A percentile compares a stretch with the other conserved stretches of the same genome.
These are phyloP conservation scores for Fusarium cyanostomum DNA, from an alignment of 2,329 filamentous ascomycete species.

Conservation along the genomic window DNA sequence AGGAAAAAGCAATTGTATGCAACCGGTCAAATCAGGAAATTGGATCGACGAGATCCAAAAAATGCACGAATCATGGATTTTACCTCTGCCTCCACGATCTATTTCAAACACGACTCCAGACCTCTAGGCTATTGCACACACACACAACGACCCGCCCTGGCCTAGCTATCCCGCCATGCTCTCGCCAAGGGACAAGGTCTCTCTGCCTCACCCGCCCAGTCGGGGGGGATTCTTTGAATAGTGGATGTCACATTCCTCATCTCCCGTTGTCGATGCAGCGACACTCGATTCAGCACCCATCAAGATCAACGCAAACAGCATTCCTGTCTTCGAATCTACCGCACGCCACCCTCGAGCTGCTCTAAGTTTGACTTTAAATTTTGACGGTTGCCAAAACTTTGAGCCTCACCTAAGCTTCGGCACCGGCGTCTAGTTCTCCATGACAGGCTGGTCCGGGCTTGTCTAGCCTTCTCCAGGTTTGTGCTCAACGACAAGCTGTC, in stretches of 20 bases:
- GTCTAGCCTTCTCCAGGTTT: slow-evolving; percentile 29
- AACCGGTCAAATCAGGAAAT: background rate
- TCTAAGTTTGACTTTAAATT: slow-evolving; percentile 25
- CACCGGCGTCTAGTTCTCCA: slow-evolving; percentile 21
- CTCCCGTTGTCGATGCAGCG: slow-evolving; percentile 16
- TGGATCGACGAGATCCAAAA: background rate
- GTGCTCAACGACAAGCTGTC: slow-evolving; percentile 9
- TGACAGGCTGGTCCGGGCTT: slow-evolving; percentile 23
- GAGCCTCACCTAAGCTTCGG: slow-evolving; percentile 34
- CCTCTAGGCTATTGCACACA: slow-evolving; percentile 11
- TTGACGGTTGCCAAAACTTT: slow-evolving; percentile 22
- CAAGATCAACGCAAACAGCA: slow-evolving; percentile 16
- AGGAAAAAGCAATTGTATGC: background rate
- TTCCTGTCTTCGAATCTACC: slow-evolving; percentile 26
- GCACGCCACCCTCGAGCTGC: slow-evolving; percentile 31
- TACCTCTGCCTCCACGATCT: background rate
- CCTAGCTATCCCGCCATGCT: slow-evolving; percentile 17
- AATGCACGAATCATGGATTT: slow-evolving; percentile 9
- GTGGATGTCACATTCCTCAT: slow-evolving; percentile 40
- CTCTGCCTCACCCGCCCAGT: slow-evolving; percentile 33
- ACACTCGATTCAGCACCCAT: slow-evolving; percentile 17
- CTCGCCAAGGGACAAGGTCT: slow-evolving; percentile 16
- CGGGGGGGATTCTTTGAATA: slow-evolving; percentile 35
- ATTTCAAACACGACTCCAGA: slow-evolving; percentile 14
- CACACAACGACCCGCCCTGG: slow-evolving; percentile 14